Evolutionary conservation across 345 rosid species (phyloP).

Genomic region (Gynandropsis gynandra): DNA sequence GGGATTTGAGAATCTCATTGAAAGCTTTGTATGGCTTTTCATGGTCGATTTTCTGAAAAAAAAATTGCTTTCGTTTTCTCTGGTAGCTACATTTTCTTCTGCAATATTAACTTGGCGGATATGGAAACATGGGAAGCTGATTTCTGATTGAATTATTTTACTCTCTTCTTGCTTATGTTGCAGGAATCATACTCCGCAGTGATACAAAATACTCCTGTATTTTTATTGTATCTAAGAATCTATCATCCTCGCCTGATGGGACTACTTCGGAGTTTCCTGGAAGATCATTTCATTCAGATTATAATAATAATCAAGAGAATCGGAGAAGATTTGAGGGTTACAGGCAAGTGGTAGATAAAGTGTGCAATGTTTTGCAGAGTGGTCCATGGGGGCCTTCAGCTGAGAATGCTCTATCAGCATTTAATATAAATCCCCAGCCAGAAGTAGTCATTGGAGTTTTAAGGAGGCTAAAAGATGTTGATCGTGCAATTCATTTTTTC

Average conservation of each 20-base stretch:
- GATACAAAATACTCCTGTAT: conserved; percentile 19
- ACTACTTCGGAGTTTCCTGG: too few species aligned
- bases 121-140: neutral
- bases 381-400: conserved; percentile 65
- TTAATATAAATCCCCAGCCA: conserved; percentile 46
- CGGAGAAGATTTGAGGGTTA: conserved; percentile 29
- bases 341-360: conserved; percentile 40
- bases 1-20: too few species aligned
- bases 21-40: neutral
- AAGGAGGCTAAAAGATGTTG: conserved; percentile 54
- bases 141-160: conserved; percentile 13
- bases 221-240: conserved; percentile 23
- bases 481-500: conserved; percentile 56
- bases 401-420: conserved; percentile 46
- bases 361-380: conserved; percentile 47
- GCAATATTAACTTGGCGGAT: neutral
- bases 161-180: conserved; percentile 14
- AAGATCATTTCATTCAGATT: neutral
- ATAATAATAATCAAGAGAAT: conserved; percentile 29
- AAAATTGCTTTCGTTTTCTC: neutral
- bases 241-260: conserved; percentile 29
- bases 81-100: neutral
- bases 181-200: conserved; percentile 29
- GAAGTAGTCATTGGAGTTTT: conserved; percentile 64
- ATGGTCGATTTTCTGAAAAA: neutral